Base-by-base conservation (phyloP, 805 yeast genomes). In the Millerozyma miso region DNA sequence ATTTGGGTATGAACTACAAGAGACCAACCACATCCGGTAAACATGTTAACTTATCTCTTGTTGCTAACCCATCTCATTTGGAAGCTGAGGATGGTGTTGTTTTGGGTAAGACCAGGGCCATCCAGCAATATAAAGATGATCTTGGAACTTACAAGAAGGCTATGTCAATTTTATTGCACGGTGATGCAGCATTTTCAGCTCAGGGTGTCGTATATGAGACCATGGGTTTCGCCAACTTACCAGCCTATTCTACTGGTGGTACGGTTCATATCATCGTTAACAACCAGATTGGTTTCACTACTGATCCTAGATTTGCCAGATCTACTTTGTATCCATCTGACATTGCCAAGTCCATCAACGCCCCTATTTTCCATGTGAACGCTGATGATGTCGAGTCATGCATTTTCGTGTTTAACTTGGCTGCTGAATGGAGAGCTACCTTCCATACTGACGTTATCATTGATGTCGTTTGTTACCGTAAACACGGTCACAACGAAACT, bases 131-230 rank as follows among this genome's bases (percentile, higher is more conserved):
- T 73, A 91, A 91, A 74, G 74, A 80, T 57, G 98, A 93, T 62
- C 80, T 85, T 51, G 89, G 89, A 50, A 79, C 76, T 36, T 86
- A 74, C 74, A 74, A 81, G 56, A 91, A 89, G 72, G 97, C 98
- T 37, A 75, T 93, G 77, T 85, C 93, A 51, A 86, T 93, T 47
- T 76, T 93, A 67, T 76, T 93, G 67, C 99, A 93, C 67, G 99
- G 99, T 78, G 99, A 93, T 69, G 96, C 99, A 45, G 99, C 99
- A 32, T 90, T 93, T 63, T 90, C 97, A 36, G 99, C 86, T 51
- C 99, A 93, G 74, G 99, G 99, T 82, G 95, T 93, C 44, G 97
- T 93, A 45, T 93, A 93, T 71, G 99, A 93, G 75, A 91, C 99
- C 42, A 83, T 91, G 86, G 98, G 98, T 45, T 85, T 93, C 72